Conservation (phyloP, 2,329 filamentous ascomycete species). For the Karstenula rhodostoma region DNA sequence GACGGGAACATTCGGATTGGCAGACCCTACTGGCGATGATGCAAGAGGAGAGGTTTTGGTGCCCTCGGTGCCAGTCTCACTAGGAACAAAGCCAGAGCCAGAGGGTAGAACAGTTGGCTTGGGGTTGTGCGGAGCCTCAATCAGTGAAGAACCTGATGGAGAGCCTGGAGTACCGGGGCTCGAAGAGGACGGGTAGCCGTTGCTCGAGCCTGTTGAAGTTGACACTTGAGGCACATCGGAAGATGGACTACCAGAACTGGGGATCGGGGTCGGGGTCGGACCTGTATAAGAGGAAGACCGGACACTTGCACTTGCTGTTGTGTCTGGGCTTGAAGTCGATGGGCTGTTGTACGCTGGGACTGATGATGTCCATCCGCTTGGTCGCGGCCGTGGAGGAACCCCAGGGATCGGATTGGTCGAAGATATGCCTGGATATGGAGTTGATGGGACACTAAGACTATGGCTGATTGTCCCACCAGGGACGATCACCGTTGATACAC, state of each 20-base stretch:
- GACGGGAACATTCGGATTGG: background rate
- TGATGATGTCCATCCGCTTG: background rate
- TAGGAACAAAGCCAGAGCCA: background rate
- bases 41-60: background rate
- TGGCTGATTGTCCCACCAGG: background rate
- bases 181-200: background rate
- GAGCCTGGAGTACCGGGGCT: background rate
- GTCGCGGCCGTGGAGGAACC: background rate
- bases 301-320: background rate
- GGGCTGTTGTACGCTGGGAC: background rate
- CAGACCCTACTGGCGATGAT: background rate
- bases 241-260: background rate
- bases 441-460: background rate
- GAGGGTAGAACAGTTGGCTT: background rate
- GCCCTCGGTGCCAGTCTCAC: background rate
- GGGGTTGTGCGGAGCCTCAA: background rate
- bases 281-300: background rate
- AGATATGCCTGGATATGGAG: background rate
- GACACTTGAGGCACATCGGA: slow-evolving; percentile 10
- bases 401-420: background rate
- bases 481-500: background rate
- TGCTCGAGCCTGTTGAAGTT: slow-evolving; percentile 9
- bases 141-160: background rate
- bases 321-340: background rate
- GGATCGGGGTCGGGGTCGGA: slow-evolving; percentile 6